phyloP scores from a whole-genome alignment of 2,329 filamentous ascomycete genomes.

The Fusarium sp. region DNA sequence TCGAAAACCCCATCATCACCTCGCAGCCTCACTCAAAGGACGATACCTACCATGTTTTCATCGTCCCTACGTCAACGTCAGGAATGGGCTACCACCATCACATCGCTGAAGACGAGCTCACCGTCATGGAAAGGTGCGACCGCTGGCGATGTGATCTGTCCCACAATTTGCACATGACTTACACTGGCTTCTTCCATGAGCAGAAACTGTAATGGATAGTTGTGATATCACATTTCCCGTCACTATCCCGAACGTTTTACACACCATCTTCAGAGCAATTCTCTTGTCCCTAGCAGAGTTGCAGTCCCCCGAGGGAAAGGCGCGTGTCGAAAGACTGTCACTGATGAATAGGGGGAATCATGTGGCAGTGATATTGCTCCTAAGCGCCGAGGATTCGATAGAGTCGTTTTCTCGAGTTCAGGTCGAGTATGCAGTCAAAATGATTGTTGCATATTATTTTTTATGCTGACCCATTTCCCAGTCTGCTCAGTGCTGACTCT shows the following conservation, averaged over 20 bases:
- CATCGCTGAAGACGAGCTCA: constrained; percentile 35
- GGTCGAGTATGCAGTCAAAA: constrained; percentile 47
- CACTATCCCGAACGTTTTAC: background rate
- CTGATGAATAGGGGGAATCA: constrained; percentile 52
- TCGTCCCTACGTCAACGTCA: constrained; percentile 51
- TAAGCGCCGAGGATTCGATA: constrained; percentile 48
- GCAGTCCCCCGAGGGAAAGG: constrained; percentile 39
- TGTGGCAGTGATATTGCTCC: constrained; percentile 56
- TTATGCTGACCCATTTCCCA: background rate
- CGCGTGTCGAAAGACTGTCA: constrained; percentile 54
- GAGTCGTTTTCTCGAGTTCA: constrained; percentile 55
- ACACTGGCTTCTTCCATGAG: constrained; percentile 2
- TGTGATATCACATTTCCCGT: constrained; percentile 59
- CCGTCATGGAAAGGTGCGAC: constrained; percentile 42
- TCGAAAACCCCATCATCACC: background rate
- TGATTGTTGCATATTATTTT: background rate
- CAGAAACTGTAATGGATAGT: constrained; percentile 54
- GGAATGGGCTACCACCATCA: constrained; percentile 48
- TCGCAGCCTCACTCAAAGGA: background rate
- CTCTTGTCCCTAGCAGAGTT: constrained; percentile 54
- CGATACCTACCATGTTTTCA: constrained; percentile 49
- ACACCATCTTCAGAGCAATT: constrained; percentile 49
- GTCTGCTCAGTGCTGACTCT: constrained; percentile 46
- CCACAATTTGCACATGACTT: background rate
- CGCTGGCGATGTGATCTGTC: constrained; percentile 15